A percentile compares a stretch with the other conserved stretches of the same genome.
Evolutionary conservation across 495 filamentous ascomycete species (phyloP).

Genomic region (Daldinia childiae): DNA sequence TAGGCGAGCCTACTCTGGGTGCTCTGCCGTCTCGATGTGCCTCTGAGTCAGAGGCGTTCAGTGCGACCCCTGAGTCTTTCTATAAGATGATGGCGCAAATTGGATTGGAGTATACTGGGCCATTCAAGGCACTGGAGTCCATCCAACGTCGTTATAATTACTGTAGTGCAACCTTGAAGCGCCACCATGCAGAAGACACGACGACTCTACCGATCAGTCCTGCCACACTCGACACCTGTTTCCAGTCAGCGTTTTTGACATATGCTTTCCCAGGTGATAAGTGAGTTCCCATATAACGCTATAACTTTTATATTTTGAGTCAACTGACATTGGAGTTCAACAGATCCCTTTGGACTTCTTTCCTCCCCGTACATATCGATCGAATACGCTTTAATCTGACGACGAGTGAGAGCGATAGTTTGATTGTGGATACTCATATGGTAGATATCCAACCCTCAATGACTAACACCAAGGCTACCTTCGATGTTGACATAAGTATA

Average conservation of each 20-base stretch:
- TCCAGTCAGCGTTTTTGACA: slow-evolving; percentile 57
- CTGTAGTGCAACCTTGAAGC: slow-evolving; percentile 49
- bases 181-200: slow-evolving; percentile 46
- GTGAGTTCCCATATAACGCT: slow-evolving; percentile 25
- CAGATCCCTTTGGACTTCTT: slow-evolving; percentile 56
- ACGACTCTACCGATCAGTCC: slow-evolving; percentile 56
- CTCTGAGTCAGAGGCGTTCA: slow-evolving; percentile 47
- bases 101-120: slow-evolving; percentile 55
- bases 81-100: slow-evolving; percentile 56
- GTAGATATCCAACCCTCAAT: slow-evolving; percentile 38
- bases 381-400: slow-evolving; percentile 53
- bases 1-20: slow-evolving; percentile 41
- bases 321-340: not conserved
- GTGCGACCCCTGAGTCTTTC: slow-evolving; percentile 50
- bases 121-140: slow-evolving; percentile 52
- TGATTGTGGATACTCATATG: slow-evolving; percentile 52
- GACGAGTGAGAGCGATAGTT: slow-evolving; percentile 26
- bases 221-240: slow-evolving; percentile 57
- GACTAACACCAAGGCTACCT: slow-evolving; percentile 41
- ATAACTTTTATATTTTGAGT: not conserved
- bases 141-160: slow-evolving; percentile 60
- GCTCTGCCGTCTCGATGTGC: slow-evolving; percentile 40
- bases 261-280: slow-evolving; percentile 57
- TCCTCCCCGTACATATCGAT: slow-evolving; percentile 52
- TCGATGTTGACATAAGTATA: slow-evolving; percentile 52